Evolutionary conservation across 768 basidiomycete genomes (phyloP).

Genomic region (Phanerodontia chrysosporium): DNA sequence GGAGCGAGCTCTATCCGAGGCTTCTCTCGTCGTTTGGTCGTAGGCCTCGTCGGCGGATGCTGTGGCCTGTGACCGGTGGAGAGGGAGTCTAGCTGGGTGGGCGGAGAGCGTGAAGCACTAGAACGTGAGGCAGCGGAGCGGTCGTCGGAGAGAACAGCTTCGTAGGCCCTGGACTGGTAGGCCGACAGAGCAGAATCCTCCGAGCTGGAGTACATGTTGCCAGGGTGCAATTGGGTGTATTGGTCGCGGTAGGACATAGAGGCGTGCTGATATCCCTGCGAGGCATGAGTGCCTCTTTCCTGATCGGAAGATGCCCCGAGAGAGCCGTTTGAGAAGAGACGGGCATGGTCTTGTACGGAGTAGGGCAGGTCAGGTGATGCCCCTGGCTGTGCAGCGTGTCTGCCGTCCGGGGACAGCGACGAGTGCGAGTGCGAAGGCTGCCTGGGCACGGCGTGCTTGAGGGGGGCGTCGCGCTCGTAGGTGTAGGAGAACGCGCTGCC

Average conservation of each 20-base stretch:
- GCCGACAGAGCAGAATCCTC: not conserved
- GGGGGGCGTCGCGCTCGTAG: conserved; percentile 1
- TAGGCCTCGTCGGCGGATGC: not conserved
- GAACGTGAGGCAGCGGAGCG: conserved; percentile 9
- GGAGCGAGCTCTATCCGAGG: conserved; percentile 64
- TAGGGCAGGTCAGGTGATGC: not conserved
- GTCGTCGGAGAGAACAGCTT: not conserved
- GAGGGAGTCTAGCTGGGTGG: not conserved
- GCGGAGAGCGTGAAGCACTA: conserved; percentile 7
- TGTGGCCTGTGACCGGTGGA: not conserved
- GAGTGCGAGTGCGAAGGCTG: not conserved
- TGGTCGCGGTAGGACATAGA: conserved; percentile 10
- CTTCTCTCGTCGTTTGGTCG: conserved; percentile 28
- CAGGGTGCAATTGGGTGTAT: conserved; percentile 7
- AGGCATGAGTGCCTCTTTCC: conserved; percentile 1
- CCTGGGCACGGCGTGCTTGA: not conserved
- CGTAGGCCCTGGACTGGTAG: not conserved
- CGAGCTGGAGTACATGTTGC: conserved; percentile 2
- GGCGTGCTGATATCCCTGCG: conserved; percentile 2
- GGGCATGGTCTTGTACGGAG: not conserved
- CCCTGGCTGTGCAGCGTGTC: not conserved
- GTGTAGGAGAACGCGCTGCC: not conserved
- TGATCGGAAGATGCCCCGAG: conserved; percentile 3
- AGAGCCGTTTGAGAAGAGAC: not conserved
- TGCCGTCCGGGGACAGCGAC: not conserved